Conservation (phyloP, 495 filamentous ascomycete species). For the Penicillium pancosmium region DNA sequence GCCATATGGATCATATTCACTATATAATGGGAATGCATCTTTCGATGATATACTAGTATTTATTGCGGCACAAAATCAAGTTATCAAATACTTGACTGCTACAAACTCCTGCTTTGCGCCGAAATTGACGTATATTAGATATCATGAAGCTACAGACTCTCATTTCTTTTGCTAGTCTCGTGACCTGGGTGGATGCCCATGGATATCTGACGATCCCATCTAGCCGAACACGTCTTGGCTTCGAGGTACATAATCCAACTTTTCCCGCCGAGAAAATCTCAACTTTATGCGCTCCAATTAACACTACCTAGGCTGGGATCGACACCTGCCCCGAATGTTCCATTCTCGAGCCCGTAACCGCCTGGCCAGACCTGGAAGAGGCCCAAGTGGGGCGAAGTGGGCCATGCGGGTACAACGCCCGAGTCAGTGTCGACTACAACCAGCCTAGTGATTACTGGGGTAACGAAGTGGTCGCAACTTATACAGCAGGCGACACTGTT, state of each 20-base stretch:
- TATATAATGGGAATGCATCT: background rate
- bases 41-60: too few relatives aligned
- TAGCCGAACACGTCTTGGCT: slow-evolving; percentile 51
- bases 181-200: slow-evolving; percentile 28
- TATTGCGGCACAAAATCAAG: background rate
- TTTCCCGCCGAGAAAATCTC: background rate
- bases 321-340: slow-evolving; percentile 60
- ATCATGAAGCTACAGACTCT: background rate
- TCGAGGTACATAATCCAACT: slow-evolving; percentile 37
- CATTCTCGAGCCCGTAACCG: slow-evolving; percentile 56
- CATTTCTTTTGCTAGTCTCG: background rate
- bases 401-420: slow-evolving; percentile 59
- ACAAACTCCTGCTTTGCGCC: background rate
- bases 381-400: slow-evolving; percentile 54
- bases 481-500: slow-evolving; percentile 46
- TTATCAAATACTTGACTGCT: too few relatives aligned
- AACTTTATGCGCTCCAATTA: slow-evolving; percentile 4
- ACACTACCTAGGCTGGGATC: slow-evolving; percentile 41
- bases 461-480: slow-evolving; percentile 43
- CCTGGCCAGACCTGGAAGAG: slow-evolving; percentile 53
- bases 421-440: slow-evolving; percentile 60
- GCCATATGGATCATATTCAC: background rate
- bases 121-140: background rate
- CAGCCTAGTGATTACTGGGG: slow-evolving; percentile 50
- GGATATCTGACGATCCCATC: slow-evolving; percentile 50